Percentiles rank a stretch among this genome's conserved stretches.
Evolutionary conservation across 2,329 filamentous ascomycete genomes (phyloP).

Genomic region (Cercospora janseana): DNA sequence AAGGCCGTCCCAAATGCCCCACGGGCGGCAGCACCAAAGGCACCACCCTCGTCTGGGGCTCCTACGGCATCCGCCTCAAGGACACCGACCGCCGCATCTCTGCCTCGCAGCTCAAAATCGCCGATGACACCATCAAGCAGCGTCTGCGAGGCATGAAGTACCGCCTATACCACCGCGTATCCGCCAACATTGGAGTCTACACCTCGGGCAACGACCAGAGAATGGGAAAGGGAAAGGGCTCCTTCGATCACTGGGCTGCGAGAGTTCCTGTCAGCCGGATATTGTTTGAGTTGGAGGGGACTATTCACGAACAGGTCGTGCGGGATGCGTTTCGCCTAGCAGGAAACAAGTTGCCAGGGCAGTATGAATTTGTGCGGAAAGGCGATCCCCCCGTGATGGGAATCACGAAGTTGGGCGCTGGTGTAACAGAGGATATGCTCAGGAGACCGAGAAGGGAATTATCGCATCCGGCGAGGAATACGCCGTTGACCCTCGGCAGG

Average conservation of each 20-base stretch:
- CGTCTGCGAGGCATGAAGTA: constrained; percentile 88
- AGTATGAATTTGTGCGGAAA: constrained; percentile 92
- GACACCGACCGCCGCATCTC: constrained; percentile 92
- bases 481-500: constrained; percentile 31
- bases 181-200: constrained; percentile 92
- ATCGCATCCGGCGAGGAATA: constrained; percentile 31
- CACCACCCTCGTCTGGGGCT: constrained; percentile 93
- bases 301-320: constrained; percentile 90
- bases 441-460: constrained; percentile 62
- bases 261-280: constrained; percentile 88
- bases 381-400: constrained; percentile 88
- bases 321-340: constrained; percentile 91
- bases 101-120: constrained; percentile 80
- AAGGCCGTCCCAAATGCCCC: constrained; percentile 81
- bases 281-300: constrained; percentile 86
- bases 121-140: constrained; percentile 88
- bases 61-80: constrained; percentile 89
- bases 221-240: constrained; percentile 99
- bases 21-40: constrained; percentile 90
- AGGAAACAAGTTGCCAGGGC: constrained; percentile 86
- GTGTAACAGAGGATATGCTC: constrained; percentile 77
- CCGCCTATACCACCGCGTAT: constrained; percentile 84
- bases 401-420: constrained; percentile 80
- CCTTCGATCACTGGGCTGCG: constrained; percentile 93
- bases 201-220: constrained; percentile 92